Base-by-base conservation (phyloP, 805 yeast genomes). In the Metschnikowia similis region DNA sequence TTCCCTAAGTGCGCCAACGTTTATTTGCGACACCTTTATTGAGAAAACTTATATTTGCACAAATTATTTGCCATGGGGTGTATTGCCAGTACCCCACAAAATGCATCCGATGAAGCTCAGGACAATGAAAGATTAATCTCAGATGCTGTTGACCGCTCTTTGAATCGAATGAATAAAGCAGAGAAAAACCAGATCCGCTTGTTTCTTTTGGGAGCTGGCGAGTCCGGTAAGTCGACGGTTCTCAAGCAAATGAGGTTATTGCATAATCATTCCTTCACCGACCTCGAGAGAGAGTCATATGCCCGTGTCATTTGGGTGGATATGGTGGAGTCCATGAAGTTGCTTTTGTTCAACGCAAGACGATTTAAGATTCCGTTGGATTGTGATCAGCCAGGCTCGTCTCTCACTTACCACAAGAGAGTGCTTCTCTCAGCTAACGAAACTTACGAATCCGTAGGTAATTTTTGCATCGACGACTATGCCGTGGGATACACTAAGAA, bases 261-360 rank as follows among this genome's bases (percentile, higher is more conserved):
- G 38, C 97, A 94, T 64, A 87, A 89, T 52, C 85, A 87, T 40
- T 95, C 96, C 2, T 94, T 92, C 69, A 74, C 87, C 1, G 79
- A 79, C 45, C 86, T 83, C 54, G 98, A 94, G 66, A 75, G 96
- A 47, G 60, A 74, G 40, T 91, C 87, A 64, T 94, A 90, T 65
- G 66, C 87, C 2, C 90, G 89, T 57, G 88, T 92, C 16, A 89
- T 94, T 21, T 94, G 97, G 97, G 87, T 87, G 11, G 97, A 92
- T 67, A 81, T 94, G 1, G 82, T 91, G 45, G 89, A 88, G 56
- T 79, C 89, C 35, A 89, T 91, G 94, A 83, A 86, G 62, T 67
- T 66, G 26, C 70, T 91, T 47, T 81, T 92, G 29, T 74, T 84
- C n/a, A 89, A 87, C 60, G 91, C 95, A 0, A 69, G 89, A 35